Percentiles rank a stretch among this genome's conserved stretches.
Conservation (phyloP, 2,329 filamentous ascomycete genomes). For the Pseudogymnoascus sp. region DNA sequence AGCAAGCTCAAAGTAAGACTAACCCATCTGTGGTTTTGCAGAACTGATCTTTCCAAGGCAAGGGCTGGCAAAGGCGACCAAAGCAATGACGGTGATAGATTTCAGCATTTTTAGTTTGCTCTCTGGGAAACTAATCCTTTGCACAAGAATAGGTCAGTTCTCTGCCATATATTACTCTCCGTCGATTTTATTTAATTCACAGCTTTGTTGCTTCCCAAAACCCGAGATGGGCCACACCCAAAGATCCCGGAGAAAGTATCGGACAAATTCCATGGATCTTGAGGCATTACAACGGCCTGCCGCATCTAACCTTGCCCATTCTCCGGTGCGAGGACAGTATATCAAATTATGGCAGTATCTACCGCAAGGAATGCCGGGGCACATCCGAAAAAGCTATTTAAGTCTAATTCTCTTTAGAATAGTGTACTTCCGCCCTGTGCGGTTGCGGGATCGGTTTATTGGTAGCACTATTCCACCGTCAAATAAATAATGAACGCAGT, state of each 20-base stretch:
- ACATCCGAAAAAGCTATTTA: neutral
- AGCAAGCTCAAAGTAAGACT: slow-evolving; percentile 13
- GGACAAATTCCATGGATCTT: neutral
- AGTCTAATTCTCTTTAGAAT: neutral
- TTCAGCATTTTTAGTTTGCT: neutral
- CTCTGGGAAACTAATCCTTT: neutral
- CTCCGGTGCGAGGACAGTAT: neutral
- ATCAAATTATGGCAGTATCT: neutral
- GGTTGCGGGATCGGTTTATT: neutral
- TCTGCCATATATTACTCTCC: neutral
- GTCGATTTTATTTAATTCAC: neutral
- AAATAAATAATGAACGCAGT: neutral
- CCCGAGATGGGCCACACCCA: neutral
- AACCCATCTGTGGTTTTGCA: slow-evolving; percentile 18
- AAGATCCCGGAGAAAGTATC: neutral
- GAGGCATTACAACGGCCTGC: neutral
- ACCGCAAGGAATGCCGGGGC: neutral
- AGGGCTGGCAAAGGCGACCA: neutral
- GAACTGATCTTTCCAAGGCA: neutral
- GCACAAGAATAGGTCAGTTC: neutral
- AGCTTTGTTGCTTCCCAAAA: neutral
- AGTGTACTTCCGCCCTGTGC: neutral
- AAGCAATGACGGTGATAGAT: neutral
- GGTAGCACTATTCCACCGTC: neutral
- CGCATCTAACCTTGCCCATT: neutral